Conservation (phyloP, 148 eudicot species). For the Amaranthus palmeri region DNA sequence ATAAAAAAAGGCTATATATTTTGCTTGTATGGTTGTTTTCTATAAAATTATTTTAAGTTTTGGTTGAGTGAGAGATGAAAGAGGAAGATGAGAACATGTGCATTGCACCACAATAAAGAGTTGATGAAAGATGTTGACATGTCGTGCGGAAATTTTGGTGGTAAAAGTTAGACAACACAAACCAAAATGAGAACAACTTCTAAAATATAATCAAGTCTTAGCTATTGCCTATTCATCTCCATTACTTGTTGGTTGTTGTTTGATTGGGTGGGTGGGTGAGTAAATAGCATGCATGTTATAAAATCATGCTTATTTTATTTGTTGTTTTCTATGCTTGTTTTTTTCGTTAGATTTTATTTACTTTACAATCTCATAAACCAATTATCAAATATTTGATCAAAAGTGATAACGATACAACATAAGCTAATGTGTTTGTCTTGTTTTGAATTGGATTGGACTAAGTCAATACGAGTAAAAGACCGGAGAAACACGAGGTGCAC, state of each 20-base stretch:
- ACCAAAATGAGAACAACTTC: neutral
- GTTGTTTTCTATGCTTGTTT: neutral
- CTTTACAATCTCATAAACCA: neutral
- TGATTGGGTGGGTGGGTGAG: too few relatives aligned
- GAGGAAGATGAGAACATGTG: slow-evolving; percentile 7
- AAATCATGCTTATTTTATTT: too few relatives aligned
- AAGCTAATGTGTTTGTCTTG: neutral
- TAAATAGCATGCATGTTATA: too few relatives aligned
- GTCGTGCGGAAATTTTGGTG: neutral
- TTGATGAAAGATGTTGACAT: neutral
- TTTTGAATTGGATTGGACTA: too few relatives aligned
- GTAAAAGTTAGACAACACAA: slow-evolving; percentile 6
- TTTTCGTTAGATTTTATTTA: neutral
- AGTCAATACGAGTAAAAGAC: too few relatives aligned
- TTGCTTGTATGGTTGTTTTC: neutral
- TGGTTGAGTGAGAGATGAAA: neutral
- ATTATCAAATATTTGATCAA: neutral
- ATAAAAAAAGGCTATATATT: neutral
- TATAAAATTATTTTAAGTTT: neutral
- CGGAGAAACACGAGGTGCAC: too few relatives aligned
- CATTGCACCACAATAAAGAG: neutral
- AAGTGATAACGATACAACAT: neutral
- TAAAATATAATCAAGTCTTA: neutral
- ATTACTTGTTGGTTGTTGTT: too few relatives aligned
- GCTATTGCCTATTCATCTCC: too few relatives aligned